Evolutionary conservation across 441 rosid species (phyloP), one percentile per base, ranked within the genome.

Genomic region (Adansonia gregorii): DNA sequence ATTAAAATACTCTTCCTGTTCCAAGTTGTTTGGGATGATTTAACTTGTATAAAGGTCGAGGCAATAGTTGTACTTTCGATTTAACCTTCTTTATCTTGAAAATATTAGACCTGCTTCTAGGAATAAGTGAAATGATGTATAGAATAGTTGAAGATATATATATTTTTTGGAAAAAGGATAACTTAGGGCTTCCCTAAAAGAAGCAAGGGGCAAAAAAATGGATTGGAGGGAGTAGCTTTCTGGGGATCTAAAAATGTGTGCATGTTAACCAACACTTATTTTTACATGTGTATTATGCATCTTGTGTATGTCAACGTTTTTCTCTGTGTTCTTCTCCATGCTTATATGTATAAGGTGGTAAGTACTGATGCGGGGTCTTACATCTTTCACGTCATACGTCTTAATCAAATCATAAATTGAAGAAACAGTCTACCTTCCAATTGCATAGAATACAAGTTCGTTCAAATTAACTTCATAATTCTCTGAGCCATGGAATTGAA

Each of bases 271-370:
- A 35, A 5, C 11, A 64, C 19, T 27, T 4, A 31, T 35, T 14
- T 64, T 64, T 35, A 22, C 39, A 11, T 12, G 56, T 68, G 11
- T 68, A 68, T 22, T 19, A 48, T 68, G 73, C 58, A 49, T 49
- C 43, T 49, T 69, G 22, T 14, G 14, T 27, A 49, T 69, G 52
- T 45, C 2, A 14, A 15, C 15, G 2, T 64, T 64, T 61, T 8
- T 12, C 27, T 43, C 4, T 10, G 8, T 45, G 35, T 67, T 67
- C 20, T 22, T 22, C 6, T 22, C 58, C 24, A 48, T 69, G 73
- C 14, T 22, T 69, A 9, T 24, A 49, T 7, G 58, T 24, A 48
- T 22, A 49, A 49, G 58, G 73, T 24, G 20, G 43, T 24, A 20
- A 7, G 11, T 4, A 52, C 48, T 8, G 15, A 51, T 71, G 60